Evolutionary conservation across 2,329 filamentous ascomycete species (phyloP).

Genomic region (Botrytis squamosa): DNA sequence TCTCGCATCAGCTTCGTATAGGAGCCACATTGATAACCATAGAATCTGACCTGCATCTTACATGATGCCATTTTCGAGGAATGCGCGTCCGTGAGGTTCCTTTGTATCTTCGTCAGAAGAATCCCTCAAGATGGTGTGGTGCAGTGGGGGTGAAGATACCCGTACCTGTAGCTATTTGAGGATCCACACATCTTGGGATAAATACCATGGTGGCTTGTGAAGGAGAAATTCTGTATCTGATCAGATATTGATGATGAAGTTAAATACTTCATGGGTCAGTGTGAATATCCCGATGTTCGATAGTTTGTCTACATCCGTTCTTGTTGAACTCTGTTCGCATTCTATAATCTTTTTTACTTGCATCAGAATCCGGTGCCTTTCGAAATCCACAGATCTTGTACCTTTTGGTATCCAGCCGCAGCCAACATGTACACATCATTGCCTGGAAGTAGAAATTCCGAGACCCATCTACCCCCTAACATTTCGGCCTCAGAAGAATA

Average conservation of each 20-base stretch:
- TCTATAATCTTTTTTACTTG: neutral
- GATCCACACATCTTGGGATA: neutral
- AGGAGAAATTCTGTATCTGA: neutral
- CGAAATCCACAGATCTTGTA: neutral
- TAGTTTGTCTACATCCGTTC: neutral
- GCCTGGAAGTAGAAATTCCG: neutral
- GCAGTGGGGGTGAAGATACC: neutral
- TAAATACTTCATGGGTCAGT: neutral
- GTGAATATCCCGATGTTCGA: neutral
- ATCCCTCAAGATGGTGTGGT: neutral
- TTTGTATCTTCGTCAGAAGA: neutral
- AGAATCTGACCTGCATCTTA: neutral
- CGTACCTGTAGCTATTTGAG: neutral
- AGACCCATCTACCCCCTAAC: neutral
- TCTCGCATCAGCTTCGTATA: neutral
- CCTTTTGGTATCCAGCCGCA: neutral
- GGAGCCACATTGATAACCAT: neutral
- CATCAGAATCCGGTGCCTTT: neutral
- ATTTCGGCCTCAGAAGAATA: neutral
- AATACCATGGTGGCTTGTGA: neutral
- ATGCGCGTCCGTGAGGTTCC: neutral
- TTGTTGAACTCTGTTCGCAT: neutral
- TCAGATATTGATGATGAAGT: neutral
- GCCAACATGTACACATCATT: slow-evolving; percentile 6
- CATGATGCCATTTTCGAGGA: neutral